A percentile compares a stretch with the other conserved stretches of the same genome.
Evolutionary conservation across 495 filamentous ascomycete genomes (phyloP).

Genomic region (Xylaria venustula): DNA sequence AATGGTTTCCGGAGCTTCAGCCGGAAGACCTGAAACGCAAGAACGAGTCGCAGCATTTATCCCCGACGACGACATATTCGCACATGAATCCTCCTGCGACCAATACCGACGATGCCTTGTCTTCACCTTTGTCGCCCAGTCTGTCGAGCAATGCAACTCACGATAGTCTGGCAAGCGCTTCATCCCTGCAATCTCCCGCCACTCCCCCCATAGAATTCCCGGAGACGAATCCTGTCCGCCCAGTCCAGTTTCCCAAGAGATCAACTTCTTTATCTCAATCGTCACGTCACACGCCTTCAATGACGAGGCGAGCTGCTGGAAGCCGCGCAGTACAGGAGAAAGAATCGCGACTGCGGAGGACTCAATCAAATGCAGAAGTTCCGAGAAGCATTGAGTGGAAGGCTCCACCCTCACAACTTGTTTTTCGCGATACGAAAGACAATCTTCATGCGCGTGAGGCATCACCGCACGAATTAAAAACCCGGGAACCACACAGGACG

Average conservation of each 20-base stretch:
- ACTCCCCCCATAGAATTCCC: not conserved
- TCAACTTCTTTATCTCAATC: conserved; percentile 12
- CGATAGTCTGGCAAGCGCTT: not conserved
- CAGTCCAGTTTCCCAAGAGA: conserved; percentile 7
- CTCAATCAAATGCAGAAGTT: conserved; percentile 11
- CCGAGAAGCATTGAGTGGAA: not conserved
- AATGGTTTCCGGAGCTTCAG: conserved; percentile 10
- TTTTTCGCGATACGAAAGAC: not conserved
- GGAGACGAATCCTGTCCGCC: not conserved
- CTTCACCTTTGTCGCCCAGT: not conserved
- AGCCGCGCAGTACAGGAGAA: not conserved
- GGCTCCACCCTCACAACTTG: not conserved
- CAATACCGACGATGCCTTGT: not conserved
- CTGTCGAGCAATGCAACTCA: not conserved
- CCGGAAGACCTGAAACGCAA: not conserved
- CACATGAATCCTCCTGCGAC: not conserved
- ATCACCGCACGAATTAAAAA: not conserved
- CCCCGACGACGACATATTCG: not conserved
- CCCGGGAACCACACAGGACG: not conserved
- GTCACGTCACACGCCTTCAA: conserved; percentile 2
- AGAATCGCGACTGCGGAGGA: conserved; percentile 11
- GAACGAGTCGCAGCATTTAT: not conserved
- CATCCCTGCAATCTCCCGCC: not conserved
- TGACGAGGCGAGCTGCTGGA: not conserved
- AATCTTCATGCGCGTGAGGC: not conserved